Percentiles rank a stretch among this genome's conserved stretches.
Conservation (phyloP, 805 yeast species). For the Candida peoriensis region DNA sequence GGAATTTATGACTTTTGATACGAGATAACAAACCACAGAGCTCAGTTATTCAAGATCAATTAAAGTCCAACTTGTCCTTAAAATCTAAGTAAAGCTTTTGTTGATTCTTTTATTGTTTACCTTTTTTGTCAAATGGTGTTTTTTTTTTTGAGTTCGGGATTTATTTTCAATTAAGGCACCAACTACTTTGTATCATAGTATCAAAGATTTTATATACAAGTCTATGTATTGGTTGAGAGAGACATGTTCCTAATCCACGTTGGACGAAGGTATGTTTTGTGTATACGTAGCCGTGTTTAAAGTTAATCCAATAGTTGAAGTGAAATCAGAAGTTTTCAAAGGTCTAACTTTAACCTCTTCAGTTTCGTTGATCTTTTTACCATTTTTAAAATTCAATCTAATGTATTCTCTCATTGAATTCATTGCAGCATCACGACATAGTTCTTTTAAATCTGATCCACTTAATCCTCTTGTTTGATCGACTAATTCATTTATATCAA, state of each 20-base stretch:
- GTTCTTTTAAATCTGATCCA: conserved; percentile 88
- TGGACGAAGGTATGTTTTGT: conserved; percentile 3
- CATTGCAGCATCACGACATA: conserved; percentile 91
- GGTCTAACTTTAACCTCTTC: conserved; percentile 50
- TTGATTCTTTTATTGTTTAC: no score
- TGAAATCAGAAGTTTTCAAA: conserved; percentile 54
- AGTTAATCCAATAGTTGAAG: conserved; percentile 9
- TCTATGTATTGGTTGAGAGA: no score
- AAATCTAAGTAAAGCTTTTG: no score
- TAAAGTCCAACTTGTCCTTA: no score
- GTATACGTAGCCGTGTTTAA: conserved; percentile 13
- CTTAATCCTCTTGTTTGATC: conserved; percentile 66
- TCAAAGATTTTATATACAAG: no score
- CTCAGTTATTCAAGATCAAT: no score
- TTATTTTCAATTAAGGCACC: no score
- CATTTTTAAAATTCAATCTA: conserved; percentile 38
- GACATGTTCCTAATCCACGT: not conserved
- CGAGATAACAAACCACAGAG: no score
- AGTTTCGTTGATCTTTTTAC: conserved; percentile 30
- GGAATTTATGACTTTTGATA: no score
- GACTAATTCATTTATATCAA: conserved; percentile 60
- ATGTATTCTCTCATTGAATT: conserved; percentile 85
- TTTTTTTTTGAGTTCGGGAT: no score
- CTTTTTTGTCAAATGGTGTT: no score
- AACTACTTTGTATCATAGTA: no score